A percentile compares a stretch with the other conserved stretches of the same genome.
phyloP scores from a whole-genome alignment of 1,284 basidiomycete species.

The Volvariella surrecta region DNA sequence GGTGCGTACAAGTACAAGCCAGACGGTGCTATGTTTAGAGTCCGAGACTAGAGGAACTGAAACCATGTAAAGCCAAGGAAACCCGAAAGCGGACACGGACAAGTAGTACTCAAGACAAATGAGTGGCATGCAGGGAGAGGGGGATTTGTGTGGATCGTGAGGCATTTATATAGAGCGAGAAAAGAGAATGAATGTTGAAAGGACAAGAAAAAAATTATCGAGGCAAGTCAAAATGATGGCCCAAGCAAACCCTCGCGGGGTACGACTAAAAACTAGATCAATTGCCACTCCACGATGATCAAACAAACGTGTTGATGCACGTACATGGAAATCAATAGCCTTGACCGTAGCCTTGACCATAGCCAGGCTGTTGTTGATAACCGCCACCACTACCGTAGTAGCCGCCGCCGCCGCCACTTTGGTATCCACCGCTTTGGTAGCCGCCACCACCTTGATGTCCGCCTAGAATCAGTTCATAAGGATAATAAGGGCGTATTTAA shows the following conservation, averaged over 20 bases:
- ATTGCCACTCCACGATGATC: no score
- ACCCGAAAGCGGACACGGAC: not conserved
- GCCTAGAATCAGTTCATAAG: not conserved
- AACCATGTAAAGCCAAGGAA: not conserved
- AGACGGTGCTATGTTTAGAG: not conserved
- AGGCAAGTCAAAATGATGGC: no score
- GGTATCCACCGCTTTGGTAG: constrained; percentile 21
- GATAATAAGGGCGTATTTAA: constrained; percentile 11
- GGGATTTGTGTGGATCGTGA: constrained; percentile 9
- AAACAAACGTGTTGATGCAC: no score
- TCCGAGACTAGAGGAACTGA: not conserved
- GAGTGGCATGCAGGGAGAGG: constrained; percentile 16
- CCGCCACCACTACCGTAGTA: constrained; percentile 11
- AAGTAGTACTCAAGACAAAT: constrained; percentile 1
- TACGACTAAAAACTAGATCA: no score
- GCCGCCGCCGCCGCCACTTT: constrained; percentile 13
- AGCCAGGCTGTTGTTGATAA: constrained; percentile 8
- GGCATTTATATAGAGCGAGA: constrained; percentile 10
- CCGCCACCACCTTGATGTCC: constrained; percentile 19
- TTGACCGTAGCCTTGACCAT: constrained; percentile 13
- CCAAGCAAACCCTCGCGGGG: no score
- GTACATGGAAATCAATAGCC: not conserved
- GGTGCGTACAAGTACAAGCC: constrained; percentile 1
- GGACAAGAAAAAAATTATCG: constrained; percentile 4
- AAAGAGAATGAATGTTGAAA: constrained; percentile 1